Evolutionary conservation across 2,329 filamentous ascomycete genomes (phyloP).

Genomic region (Macrophomina tecta): DNA sequence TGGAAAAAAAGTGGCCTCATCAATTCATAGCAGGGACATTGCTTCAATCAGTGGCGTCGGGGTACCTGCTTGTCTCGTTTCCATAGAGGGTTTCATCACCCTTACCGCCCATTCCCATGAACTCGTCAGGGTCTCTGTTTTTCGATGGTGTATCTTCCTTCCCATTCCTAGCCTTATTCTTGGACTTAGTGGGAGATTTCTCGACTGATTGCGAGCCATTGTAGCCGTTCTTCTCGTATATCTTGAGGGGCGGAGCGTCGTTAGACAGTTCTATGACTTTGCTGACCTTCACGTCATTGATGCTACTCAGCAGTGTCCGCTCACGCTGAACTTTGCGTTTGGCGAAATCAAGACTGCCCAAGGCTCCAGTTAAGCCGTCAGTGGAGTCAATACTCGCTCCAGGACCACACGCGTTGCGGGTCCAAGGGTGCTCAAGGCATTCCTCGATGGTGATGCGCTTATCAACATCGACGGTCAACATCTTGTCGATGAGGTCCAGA

Average conservation of each 20-base stretch:
- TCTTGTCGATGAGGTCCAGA: constrained; percentile 89
- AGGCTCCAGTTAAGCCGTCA: constrained; percentile 86
- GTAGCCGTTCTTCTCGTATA: constrained; percentile 47
- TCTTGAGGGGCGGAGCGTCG: constrained; percentile 53
- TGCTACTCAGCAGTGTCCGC: constrained; percentile 80
- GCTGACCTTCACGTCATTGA: constrained; percentile 75
- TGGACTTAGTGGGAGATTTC: constrained; percentile 22
- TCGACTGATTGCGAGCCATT: constrained; percentile 28
- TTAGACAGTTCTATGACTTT: constrained; percentile 63
- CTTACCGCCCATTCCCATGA: constrained; percentile 82
- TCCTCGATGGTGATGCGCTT: constrained; percentile 87
- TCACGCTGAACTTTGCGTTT: constrained; percentile 81
- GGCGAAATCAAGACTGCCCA: constrained; percentile 81
- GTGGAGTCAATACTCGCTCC: constrained; percentile 73
- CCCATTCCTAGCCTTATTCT: constrained; percentile 29
- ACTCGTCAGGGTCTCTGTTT: constrained; percentile 73
- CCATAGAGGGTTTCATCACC: constrained; percentile 81
- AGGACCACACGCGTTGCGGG: constrained; percentile 55
- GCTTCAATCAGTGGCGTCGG: constrained; percentile 6
- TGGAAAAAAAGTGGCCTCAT: constrained; percentile 9
- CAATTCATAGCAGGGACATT: background rate
- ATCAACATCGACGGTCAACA: constrained; percentile 88
- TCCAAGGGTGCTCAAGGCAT: constrained; percentile 92
- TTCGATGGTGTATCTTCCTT: constrained; percentile 71
- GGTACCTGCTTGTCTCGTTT: constrained; percentile 54